These are phyloP conservation scores for Mesembryanthemum crystallinum DNA, from an alignment of 148 eudicot species.

Conservation along the genomic window DNA sequence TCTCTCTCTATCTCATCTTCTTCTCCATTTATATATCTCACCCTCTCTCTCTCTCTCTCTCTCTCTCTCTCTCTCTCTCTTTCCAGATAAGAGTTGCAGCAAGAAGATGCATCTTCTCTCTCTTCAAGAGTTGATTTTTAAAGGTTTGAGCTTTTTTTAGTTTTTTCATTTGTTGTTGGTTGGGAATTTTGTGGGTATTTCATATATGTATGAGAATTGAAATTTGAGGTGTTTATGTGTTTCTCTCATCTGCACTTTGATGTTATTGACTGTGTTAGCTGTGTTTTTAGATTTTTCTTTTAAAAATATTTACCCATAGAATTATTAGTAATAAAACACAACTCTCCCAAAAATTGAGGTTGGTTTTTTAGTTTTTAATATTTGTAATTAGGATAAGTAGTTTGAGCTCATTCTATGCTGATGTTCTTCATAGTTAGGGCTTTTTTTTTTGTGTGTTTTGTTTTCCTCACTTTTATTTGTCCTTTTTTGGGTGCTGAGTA, in stretches of 20 bases:
- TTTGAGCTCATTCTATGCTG: background rate
- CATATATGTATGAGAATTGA: background rate
- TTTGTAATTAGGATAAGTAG: no score
- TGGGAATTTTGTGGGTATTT: background rate
- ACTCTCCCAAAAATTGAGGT: background rate
- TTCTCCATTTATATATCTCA: no score
- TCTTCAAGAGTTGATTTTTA: no score
- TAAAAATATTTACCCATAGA: no score
- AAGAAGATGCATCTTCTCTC: background rate
- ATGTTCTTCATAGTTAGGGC: background rate
- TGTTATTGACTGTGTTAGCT: background rate
- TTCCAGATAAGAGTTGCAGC: background rate
- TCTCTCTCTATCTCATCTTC: no score
- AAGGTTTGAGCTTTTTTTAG: background rate
- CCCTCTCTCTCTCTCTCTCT: no score
- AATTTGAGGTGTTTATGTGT: background rate
- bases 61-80: background rate
- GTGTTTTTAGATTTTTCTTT: background rate
- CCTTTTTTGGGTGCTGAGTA: background rate
- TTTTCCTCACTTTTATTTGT: no score
- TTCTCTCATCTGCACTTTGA: background rate
- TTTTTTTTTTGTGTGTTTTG: no score
- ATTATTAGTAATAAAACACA: no score
- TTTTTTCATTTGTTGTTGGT: background rate
- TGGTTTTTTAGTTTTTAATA: background rate